Evolutionary conservation across 306 rosid species (phyloP), one percentile per base, ranked within the genome.

Genomic region (Betula pendula): DNA sequence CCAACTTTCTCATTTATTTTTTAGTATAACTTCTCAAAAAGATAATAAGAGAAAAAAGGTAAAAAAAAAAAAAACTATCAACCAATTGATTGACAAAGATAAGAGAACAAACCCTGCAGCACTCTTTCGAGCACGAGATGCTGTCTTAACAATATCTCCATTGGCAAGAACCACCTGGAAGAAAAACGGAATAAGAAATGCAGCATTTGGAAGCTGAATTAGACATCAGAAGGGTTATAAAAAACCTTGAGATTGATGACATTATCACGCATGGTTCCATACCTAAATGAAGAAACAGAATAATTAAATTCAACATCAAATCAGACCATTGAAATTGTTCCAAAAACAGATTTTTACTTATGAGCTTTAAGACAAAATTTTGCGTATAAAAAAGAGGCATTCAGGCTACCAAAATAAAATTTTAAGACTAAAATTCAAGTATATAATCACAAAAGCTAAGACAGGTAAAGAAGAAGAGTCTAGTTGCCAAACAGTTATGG

Each of bases 191-290:
- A 75, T 78, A 40, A 77, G 80, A 77, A 84, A 75, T 68, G 80
- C 31, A 71, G 43, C 49, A 74, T 44, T 65, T 58, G 72, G 74
- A 65, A 63, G 63, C 67, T 71, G 70, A 53, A 71, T 55, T 47
- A 63, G 55, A 58, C 53, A 74, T 80, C 65, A 68, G n/a, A 53
- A 59, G 59, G 55, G 29, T 52, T 68, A 43, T 40, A 50, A 60
- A 90, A 81, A 75, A 92, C 97, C 93, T 90, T 92, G 74, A 95
- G 92, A 82, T 81, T 87, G 84, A 92, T 89, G 87, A 90, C 97
- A 74, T 95, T 95, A 75, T 92, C 98, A 50, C 98, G 96, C 97
- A 95, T 92, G 70, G 98, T 95, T 80, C 98, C 97, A 74, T 92
- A 95, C 90, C 98, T 95, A 81, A 88, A 87, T 56, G 83, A 79